These are phyloP conservation scores for Musa balbisiana DNA, from an alignment of 202 grass and related monocot species.

Conservation along the genomic window DNA sequence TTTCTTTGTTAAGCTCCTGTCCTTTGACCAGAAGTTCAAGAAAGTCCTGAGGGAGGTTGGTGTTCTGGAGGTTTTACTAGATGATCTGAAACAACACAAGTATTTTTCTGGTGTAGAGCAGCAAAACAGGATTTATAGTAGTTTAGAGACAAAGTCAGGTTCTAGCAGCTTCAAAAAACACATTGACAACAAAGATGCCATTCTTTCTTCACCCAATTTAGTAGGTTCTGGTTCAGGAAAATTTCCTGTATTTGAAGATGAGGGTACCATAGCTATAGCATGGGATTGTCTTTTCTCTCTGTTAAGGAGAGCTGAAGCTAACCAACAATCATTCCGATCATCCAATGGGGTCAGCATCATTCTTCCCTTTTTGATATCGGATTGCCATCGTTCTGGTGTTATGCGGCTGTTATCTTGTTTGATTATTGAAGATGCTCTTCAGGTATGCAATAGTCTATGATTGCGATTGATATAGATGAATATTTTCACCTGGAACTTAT, in stretches of 20 bases:
- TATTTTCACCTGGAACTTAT: background rate
- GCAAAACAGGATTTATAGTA: slow-evolving; percentile 53
- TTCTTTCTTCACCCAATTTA: slow-evolving; percentile 74
- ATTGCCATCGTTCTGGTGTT: slow-evolving; percentile 77
- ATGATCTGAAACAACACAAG: slow-evolving; percentile 95
- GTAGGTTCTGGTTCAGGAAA: slow-evolving; percentile 52
- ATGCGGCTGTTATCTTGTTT: slow-evolving; percentile 80
- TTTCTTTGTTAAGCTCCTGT: slow-evolving; percentile 94
- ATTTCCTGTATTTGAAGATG: slow-evolving; percentile 90
- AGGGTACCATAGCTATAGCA: slow-evolving; percentile 74
- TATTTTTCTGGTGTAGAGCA: slow-evolving; percentile 65
- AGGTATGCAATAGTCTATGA: slow-evolving; percentile 42
- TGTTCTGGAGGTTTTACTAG: slow-evolving; percentile 84
- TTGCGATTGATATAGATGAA: slow-evolving; percentile 11
- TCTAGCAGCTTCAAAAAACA: slow-evolving; percentile 56
- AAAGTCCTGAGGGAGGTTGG: slow-evolving; percentile 97
- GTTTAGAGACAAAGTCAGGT: slow-evolving; percentile 39
- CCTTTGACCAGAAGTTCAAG: slow-evolving; percentile 98
- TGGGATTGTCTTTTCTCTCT: slow-evolving; percentile 99
- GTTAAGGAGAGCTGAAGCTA: slow-evolving; percentile 86
- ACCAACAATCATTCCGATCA: slow-evolving; percentile 87
- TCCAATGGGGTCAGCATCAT: slow-evolving; percentile 81
- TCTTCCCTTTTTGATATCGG: slow-evolving; percentile 73
- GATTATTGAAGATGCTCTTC: slow-evolving; percentile 96
- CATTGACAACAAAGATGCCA: slow-evolving; percentile 65